phyloP scores from a whole-genome alignment of 2,329 filamentous ascomycete genomes.

The Cladosporium colombiae region DNA sequence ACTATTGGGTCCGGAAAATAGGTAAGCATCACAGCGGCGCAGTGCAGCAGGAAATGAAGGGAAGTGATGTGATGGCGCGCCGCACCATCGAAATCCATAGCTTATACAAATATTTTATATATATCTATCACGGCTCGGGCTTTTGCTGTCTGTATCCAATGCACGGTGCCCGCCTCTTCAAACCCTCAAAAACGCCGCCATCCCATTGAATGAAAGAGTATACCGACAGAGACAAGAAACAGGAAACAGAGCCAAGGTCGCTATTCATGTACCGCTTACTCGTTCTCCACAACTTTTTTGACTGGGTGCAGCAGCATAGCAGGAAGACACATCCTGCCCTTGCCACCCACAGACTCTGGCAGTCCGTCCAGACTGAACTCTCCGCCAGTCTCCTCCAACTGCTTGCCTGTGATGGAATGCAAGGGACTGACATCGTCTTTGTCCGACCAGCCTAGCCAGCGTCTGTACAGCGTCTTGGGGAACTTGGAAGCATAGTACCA shows the following conservation, averaged over 20 bases:
- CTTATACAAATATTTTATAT: background rate
- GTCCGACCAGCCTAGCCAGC: conserved; percentile 82
- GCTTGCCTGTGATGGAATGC: conserved; percentile 59
- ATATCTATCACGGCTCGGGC: background rate
- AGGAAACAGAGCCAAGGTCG: too few species aligned
- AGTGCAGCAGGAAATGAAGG: background rate
- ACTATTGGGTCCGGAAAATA: too few species aligned
- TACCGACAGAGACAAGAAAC: background rate
- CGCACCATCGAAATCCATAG: background rate
- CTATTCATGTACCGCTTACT: conserved; percentile 17
- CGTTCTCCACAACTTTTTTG: conserved; percentile 49
- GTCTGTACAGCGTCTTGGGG: conserved; percentile 74
- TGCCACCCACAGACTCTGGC: conserved; percentile 56
- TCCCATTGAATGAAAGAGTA: background rate
- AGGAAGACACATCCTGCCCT: conserved; percentile 53
- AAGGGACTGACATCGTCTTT: conserved; percentile 77
- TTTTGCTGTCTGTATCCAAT: background rate
- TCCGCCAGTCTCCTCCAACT: conserved; percentile 38
- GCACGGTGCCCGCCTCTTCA: background rate
- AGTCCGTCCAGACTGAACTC: conserved; percentile 16
- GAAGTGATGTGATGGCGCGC: background rate
- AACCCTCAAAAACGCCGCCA: background rate
- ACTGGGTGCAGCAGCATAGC: conserved; percentile 51
- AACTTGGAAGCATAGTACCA: conserved; percentile 94
- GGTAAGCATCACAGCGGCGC: background rate